phyloP scores from a whole-genome alignment of 805 yeast genomes.

The Candida odintsovae region DNA sequence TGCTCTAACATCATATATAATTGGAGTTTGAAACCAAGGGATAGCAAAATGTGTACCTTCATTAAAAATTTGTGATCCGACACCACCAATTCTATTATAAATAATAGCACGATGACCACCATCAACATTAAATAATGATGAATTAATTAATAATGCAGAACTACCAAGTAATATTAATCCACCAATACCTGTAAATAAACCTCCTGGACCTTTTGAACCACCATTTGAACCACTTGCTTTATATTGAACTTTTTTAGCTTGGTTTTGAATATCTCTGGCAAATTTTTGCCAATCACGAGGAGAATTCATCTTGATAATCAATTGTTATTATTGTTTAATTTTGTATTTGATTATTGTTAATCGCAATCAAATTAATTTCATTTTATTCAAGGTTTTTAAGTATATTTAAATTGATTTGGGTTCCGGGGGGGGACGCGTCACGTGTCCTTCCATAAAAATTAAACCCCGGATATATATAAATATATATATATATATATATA shows the following conservation, averaged over 20 bases:
- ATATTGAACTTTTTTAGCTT: conserved; percentile 36
- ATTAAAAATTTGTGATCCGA: conserved; percentile 71
- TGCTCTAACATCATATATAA: conserved; percentile 91
- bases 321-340: conserved; percentile 1
- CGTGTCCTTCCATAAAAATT: too few relatives aligned
- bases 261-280: conserved; percentile 44
- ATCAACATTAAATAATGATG: conserved; percentile 78
- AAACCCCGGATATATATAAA: too few relatives aligned
- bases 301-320: conserved; percentile 15
- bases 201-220: conserved; percentile 36
- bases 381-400: too few relatives aligned
- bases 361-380: too few relatives aligned
- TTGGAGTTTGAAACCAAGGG: conserved; percentile 94
- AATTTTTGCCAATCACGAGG: conserved; percentile 46
- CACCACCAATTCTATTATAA: conserved; percentile 83
- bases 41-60: conserved; percentile 95
- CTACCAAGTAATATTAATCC: conserved; percentile 55
- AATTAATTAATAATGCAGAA: conserved; percentile 46
- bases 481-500: too few relatives aligned
- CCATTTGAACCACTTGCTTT: conserved; percentile 33
- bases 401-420: too few relatives aligned
- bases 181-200: conserved; percentile 57
- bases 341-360: too few relatives aligned
- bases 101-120: conserved; percentile 99
- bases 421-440: too few relatives aligned